A percentile compares a stretch with the other conserved stretches of the same genome.
phyloP scores from a whole-genome alignment of 1,284 basidiomycete species.

The Pseudozyma sp. region DNA sequence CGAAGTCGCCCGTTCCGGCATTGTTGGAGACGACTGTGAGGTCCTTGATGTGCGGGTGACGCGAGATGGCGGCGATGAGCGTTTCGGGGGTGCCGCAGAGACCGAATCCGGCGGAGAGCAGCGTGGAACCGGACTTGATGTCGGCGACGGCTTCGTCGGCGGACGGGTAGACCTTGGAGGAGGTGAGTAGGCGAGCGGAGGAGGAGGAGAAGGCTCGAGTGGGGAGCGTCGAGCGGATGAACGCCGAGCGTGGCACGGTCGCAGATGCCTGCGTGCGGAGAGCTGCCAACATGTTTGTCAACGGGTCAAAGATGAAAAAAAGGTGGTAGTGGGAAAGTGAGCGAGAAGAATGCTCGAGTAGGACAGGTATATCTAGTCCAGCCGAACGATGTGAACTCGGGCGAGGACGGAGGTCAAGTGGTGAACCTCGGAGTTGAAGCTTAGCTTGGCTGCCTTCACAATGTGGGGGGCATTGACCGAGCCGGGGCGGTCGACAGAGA shows the following conservation, averaged over 20 bases:
- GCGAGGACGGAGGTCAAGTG: no score
- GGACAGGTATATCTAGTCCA: not conserved
- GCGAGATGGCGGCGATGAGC: constrained; percentile 59
- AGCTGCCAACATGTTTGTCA: constrained; percentile 23
- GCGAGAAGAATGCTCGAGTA: not conserved
- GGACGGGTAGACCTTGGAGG: constrained; percentile 51
- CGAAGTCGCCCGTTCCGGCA: constrained; percentile 63
- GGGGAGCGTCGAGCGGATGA: constrained; percentile 19
- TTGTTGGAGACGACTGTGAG: constrained; percentile 66
- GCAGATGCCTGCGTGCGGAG: constrained; percentile 23
- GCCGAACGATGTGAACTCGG: not conserved
- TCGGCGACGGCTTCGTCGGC: constrained; percentile 65
- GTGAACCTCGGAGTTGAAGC: no score
- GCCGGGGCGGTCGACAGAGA: no score
- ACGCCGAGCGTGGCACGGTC: constrained; percentile 10
- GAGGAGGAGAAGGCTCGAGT: constrained; percentile 29
- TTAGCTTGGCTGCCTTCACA: no score
- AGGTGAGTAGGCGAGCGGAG: constrained; percentile 2
- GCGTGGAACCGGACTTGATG: constrained; percentile 53
- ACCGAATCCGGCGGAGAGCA: constrained; percentile 66
- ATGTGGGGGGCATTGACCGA: no score
- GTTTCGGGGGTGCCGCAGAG: constrained; percentile 68
- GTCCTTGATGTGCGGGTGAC: constrained; percentile 53
- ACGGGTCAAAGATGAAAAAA: not conserved
- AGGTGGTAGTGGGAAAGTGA: not conserved